A percentile compares a stretch with the other conserved stretches of the same genome.
Evolutionary conservation across 1,284 basidiomycete genomes (phyloP).

Genomic region (Papiliotrema flavescens): DNA sequence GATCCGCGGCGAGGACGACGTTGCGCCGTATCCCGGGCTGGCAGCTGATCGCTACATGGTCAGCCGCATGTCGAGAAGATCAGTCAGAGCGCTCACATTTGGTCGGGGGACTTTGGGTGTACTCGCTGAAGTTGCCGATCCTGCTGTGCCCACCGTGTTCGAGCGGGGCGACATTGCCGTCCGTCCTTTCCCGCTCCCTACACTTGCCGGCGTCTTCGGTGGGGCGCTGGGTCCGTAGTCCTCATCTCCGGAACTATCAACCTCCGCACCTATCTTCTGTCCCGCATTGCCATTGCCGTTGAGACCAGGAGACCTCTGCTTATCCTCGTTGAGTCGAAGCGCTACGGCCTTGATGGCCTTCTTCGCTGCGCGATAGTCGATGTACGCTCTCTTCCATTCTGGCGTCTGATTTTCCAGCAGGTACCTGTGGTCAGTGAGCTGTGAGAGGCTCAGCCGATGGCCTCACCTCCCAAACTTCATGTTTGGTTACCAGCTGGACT

Average conservation of each 20-base stretch:
- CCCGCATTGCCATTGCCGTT: slow-evolving; percentile 9
- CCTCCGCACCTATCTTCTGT: slow-evolving; percentile 17
- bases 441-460: neutral
- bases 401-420: slow-evolving; percentile 47
- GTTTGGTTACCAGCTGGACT: neutral
- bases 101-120: neutral
- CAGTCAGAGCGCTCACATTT: neutral
- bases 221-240: slow-evolving; percentile 41
- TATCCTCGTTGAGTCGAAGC: slow-evolving; percentile 24
- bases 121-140: too few relatives aligned
- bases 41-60: neutral
- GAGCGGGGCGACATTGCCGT: too few relatives aligned
- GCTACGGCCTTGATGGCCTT: slow-evolving; percentile 47
- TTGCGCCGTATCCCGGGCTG: slow-evolving; percentile 25
- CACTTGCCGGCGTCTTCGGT: slow-evolving; percentile 5
- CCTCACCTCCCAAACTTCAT: slow-evolving; percentile 36
- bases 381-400: slow-evolving; percentile 50
- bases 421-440: slow-evolving; percentile 26
- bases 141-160: too few relatives aligned
- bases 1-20: slow-evolving; percentile 23
- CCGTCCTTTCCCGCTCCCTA: too few relatives aligned
- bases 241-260: slow-evolving; percentile 25
- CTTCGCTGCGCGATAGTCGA: slow-evolving; percentile 49
- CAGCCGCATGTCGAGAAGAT: neutral
- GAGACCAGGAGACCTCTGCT: slow-evolving; percentile 10